Conservation (phyloP, 2,329 filamentous ascomycete genomes). For the Capronia coronata region DNA sequence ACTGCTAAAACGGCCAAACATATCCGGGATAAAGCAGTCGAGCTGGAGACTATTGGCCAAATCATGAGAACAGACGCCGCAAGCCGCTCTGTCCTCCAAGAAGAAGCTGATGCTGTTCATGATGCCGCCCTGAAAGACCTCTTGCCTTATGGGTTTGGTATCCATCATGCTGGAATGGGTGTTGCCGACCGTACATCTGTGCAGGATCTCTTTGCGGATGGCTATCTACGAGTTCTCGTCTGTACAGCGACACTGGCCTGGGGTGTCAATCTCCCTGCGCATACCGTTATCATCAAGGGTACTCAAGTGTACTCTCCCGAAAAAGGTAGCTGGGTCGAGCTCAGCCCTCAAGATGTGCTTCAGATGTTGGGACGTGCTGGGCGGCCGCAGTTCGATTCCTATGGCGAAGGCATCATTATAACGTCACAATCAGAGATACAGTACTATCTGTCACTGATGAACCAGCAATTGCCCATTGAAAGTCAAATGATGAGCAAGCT, state of each 20-base stretch:
- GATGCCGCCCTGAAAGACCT: conserved; percentile 90
- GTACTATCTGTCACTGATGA: conserved; percentile 93
- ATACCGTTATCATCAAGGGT: conserved; percentile 98
- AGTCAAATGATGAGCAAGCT: conserved; percentile 90
- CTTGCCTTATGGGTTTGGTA: conserved; percentile 92
- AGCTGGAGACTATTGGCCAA: conserved; percentile 93
- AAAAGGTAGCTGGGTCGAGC: conserved; percentile 96
- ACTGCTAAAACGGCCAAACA: conserved; percentile 96
- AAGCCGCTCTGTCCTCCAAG: conserved; percentile 77
- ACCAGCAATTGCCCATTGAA: conserved; percentile 95
- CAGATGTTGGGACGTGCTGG: conserved; percentile 98
- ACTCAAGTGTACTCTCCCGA: conserved; percentile 97
- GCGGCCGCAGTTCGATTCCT: conserved; percentile 92
- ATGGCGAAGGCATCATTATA: conserved; percentile 97
- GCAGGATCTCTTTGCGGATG: conserved; percentile 87
- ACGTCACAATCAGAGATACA: conserved; percentile 92
- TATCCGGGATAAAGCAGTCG: conserved; percentile 93
- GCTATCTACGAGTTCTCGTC: conserved; percentile 87
- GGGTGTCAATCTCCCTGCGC: conserved; percentile 96
- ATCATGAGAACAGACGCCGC: conserved; percentile 90
- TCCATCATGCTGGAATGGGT: conserved; percentile 97
- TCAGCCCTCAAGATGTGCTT: conserved; percentile 93
- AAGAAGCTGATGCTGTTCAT: conserved; percentile 73
- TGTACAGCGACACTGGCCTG: conserved; percentile 97
- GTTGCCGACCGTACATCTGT: conserved; percentile 91